phyloP scores from a whole-genome alignment of 495 filamentous ascomycete genomes.

The Podospora comata region DNA sequence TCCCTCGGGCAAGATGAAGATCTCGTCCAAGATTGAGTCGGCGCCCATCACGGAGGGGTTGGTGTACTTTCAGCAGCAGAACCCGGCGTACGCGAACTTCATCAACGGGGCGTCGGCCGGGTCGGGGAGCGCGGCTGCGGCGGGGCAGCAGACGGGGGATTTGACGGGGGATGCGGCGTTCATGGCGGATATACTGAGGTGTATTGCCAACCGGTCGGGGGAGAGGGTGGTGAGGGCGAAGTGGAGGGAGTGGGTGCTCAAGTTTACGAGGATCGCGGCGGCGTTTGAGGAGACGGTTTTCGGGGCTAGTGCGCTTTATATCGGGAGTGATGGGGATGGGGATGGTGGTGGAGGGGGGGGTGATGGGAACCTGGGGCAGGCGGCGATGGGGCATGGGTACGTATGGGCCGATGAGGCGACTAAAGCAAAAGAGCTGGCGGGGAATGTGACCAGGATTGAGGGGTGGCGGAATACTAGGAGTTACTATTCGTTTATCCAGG shows the following conservation, averaged over 20 bases:
- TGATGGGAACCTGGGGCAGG: slow-evolving; percentile 67
- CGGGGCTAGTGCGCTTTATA: slow-evolving; percentile 84
- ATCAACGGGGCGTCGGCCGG: slow-evolving; percentile 45
- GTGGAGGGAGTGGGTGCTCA: slow-evolving; percentile 84
- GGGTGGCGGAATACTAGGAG: slow-evolving; percentile 93
- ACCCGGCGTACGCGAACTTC: slow-evolving; percentile 52
- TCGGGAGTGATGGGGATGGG: slow-evolving; percentile 68
- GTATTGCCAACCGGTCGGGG: slow-evolving; percentile 80
- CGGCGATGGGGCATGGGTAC: slow-evolving; percentile 68
- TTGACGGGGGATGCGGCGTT: slow-evolving; percentile 86
- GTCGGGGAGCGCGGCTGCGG: slow-evolving; percentile 8
- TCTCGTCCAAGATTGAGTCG: slow-evolving; percentile 74
- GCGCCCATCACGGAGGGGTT: slow-evolving; percentile 78
- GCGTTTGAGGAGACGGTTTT: slow-evolving; percentile 95
- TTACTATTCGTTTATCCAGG: slow-evolving; percentile 93
- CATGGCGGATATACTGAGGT: slow-evolving; percentile 78
- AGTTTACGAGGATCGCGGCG: slow-evolving; percentile 87
- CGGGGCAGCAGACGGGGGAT: slow-evolving; percentile 46
- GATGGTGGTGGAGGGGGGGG: slow-evolving; percentile 58
- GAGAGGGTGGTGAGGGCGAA: slow-evolving; percentile 86
- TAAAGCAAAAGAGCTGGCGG: slow-evolving; percentile 81
- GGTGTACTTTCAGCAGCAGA: slow-evolving; percentile 80
- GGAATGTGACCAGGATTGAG: slow-evolving; percentile 87
- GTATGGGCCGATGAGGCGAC: slow-evolving; percentile 83
- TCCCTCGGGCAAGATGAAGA: slow-evolving; percentile 87